Evolutionary conservation across 2,329 filamentous ascomycete species (phyloP), one percentile per base, ranked within the genome.

Genomic region (Grosmannia huntii): DNA sequence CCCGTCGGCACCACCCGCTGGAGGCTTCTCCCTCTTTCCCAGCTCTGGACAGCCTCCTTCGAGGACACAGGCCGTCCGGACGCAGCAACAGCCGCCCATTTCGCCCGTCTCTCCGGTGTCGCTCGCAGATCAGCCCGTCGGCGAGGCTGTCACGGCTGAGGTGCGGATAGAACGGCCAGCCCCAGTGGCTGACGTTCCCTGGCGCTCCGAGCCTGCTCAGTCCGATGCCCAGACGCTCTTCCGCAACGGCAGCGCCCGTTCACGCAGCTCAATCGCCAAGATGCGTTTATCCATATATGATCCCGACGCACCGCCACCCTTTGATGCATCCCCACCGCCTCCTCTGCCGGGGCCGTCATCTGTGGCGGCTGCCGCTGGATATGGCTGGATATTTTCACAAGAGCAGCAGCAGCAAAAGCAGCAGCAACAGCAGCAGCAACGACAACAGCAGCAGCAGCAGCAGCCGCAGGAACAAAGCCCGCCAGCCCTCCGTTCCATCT

Each of bases 401-500:
- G 36, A 38, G 36, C 36, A 38, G 36, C 36, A 16, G 14, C 36
- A 38, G 12, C 36, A 38, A 6, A 1, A 38, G 36, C 36, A 38
- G 36, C 36, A 16, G 6, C 36, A 38, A 6, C 36, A 38, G 12
- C 27, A 21, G 7, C 48, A 52, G 19, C 38, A 48, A 21, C 38
- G 14, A 3, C 64, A 66, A 46, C 50, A 56, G 65, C 56, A 54
- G 41, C 46, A 51, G 21, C 51, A 57, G 28, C 59, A 64, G 60
- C 72, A 38, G 11, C 25, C 16, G 25, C 25, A 23, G 25, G 52
- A 50, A 23, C n/a, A 48, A n/a, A 55, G 57, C n/a, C 61, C 52
- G 70, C 75, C 33, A 6, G 72, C 78, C 0, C 77, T 87, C 64
- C 79, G 81, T 36, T 90, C 87, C 27, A 90, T 91, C 65, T 91